Evolutionary conservation across 371 early-diverging fungal genomes (phyloP).

Genomic region (Batkoa obscura): DNA sequence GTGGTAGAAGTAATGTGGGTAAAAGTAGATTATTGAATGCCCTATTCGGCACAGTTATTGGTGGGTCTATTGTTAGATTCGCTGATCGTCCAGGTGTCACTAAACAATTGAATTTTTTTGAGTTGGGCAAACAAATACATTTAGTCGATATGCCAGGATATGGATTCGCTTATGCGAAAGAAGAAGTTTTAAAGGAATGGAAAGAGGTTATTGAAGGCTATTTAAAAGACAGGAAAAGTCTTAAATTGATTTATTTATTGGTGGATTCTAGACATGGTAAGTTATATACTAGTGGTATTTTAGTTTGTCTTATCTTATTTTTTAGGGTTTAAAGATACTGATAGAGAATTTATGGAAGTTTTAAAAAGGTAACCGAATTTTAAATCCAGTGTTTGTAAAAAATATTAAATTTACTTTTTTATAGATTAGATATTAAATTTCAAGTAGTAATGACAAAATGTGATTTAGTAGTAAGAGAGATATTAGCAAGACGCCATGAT

Average conservation of each 20-base stretch:
- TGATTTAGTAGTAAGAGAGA: constrained; percentile 39
- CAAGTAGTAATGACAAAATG: constrained; percentile 68
- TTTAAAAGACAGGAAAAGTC: constrained; percentile 27
- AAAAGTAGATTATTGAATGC: background rate
- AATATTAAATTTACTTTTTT: background rate
- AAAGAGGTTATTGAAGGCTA: constrained; percentile 43
- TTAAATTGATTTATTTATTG: constrained; percentile 46
- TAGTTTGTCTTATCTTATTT: background rate
- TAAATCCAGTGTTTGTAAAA: too few species aligned
- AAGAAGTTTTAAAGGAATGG: constrained; percentile 36
- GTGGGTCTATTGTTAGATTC: constrained; percentile 38
- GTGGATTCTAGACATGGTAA: constrained; percentile 63
- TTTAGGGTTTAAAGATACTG: constrained; percentile 30
- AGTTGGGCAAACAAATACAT: constrained; percentile 33
- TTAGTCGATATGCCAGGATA: constrained; percentile 79
- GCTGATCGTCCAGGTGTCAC: constrained; percentile 64
- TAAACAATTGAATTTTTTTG: constrained; percentile 60
- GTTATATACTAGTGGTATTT: too few species aligned
- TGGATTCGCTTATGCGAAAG: constrained; percentile 66
- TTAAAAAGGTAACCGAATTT: constrained; percentile 21
- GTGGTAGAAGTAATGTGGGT: constrained; percentile 17
- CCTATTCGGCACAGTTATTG: constrained; percentile 38
- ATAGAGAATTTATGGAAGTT: constrained; percentile 33
- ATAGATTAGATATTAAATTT: constrained; percentile 29
- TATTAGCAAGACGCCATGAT: constrained; percentile 32